These are phyloP conservation scores for Diphasiastrum complanatum DNA, from an alignment of 83 land plant species.

Conservation along the genomic window DNA sequence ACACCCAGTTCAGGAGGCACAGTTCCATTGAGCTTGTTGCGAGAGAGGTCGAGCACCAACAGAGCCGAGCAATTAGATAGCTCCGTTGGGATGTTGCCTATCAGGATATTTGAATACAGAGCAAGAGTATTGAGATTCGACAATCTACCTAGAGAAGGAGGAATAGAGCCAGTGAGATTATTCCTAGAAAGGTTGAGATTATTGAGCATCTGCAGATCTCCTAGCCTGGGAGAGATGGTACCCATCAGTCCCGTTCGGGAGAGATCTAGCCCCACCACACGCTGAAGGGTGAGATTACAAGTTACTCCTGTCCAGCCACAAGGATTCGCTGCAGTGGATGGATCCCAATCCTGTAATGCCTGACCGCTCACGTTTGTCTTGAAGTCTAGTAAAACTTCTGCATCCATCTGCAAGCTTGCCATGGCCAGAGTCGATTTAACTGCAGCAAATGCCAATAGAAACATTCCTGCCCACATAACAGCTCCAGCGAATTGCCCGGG, in stretches of 20 bases:
- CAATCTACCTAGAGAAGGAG: conserved; percentile 7
- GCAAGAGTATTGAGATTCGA: neutral
- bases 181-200: conserved; percentile 3
- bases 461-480: too few species aligned
- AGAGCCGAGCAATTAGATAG: neutral
- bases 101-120: neutral
- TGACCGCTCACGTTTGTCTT: too few species aligned
- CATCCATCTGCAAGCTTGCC: too few species aligned
- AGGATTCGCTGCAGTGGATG: too few species aligned
- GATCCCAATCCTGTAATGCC: too few species aligned
- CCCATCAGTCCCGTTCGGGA: neutral
- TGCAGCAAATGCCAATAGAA: too few species aligned
- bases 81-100: neutral
- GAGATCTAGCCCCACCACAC: conserved; percentile 3
- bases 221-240: conserved; percentile 8
- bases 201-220: conserved; percentile 15
- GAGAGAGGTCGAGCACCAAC: neutral
- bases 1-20: conserved; percentile 5
- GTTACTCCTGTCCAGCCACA: too few species aligned
- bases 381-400: too few species aligned
- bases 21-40: neutral
- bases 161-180: conserved; percentile 3
- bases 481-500: too few species aligned
- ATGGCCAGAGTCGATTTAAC: too few species aligned
- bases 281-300: neutral